Percentiles rank a stretch among this genome's conserved stretches.
Evolutionary conservation across 2,329 filamentous ascomycete species (phyloP).

Genomic region (Elsinoe batatas): DNA sequence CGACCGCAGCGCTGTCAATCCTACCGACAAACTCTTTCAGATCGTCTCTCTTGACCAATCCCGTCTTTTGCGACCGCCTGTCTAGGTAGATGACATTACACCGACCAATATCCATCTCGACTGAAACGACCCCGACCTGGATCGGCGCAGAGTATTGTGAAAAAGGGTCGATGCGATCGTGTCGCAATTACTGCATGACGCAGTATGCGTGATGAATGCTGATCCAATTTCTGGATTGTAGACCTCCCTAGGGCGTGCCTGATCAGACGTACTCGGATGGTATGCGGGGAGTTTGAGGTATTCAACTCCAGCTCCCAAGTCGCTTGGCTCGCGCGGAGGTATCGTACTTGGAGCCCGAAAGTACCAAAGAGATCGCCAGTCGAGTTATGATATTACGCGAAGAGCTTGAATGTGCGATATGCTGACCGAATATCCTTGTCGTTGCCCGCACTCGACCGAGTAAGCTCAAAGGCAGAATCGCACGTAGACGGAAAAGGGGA

Average conservation of each 20-base stretch:
- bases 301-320: background rate
- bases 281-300: background rate
- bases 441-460: background rate
- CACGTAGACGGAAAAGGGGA: background rate
- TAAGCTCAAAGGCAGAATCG: background rate
- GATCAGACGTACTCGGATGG: background rate
- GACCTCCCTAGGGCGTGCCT: background rate
- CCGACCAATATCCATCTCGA: conserved; percentile 33
- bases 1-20: conserved; percentile 19
- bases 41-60: conserved; percentile 24
- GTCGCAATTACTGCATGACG: conserved; percentile 8
- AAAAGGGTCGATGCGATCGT: background rate
- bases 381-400: background rate
- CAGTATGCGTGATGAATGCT: background rate
- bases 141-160: background rate
- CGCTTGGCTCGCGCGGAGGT: too few relatives aligned
- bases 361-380: background rate
- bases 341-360: too few relatives aligned
- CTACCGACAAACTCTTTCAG: conserved; percentile 24
- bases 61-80: conserved; percentile 28
- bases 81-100: conserved; percentile 38
- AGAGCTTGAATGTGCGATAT: background rate
- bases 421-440: background rate
- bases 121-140: background rate
- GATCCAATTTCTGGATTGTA: background rate